Percentiles rank a stretch among this genome's conserved stretches.
These are phyloP conservation scores for Mycena chlorophos DNA, from an alignment of 768 basidiomycete species.

Conservation along the genomic window DNA sequence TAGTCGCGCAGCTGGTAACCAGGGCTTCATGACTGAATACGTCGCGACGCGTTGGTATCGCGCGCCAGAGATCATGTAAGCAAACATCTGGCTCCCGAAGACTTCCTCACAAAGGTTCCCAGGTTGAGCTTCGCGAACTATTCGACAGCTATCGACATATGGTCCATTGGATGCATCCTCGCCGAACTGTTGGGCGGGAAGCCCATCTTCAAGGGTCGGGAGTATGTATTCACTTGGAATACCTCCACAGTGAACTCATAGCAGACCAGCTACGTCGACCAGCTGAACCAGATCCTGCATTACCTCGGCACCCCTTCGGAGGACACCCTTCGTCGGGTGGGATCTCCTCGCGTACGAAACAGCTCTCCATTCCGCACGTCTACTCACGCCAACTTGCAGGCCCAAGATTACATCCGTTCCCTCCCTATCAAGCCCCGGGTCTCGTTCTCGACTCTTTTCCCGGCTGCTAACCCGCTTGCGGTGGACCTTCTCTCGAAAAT, in stretches of 20 bases:
- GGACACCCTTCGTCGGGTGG: constrained; percentile 93
- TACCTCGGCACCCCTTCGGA: constrained; percentile 98
- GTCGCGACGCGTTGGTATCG: constrained; percentile 99
- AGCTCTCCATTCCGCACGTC: not conserved
- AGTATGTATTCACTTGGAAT: constrained; percentile 53
- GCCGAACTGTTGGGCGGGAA: constrained; percentile 92
- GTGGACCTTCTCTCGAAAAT: constrained; percentile 91
- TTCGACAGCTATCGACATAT: constrained; percentile 92
- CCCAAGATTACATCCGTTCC: constrained; percentile 97
- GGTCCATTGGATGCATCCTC: constrained; percentile 95
- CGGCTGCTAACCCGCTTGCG: constrained; percentile 89
- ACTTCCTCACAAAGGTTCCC: not conserved
- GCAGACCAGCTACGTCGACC: constrained; percentile 83
- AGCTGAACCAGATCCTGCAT: constrained; percentile 96
- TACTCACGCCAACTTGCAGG: constrained; percentile 44
- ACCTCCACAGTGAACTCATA: constrained; percentile 11
- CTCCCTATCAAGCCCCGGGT: constrained; percentile 96
- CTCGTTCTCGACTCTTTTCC: constrained; percentile 88
- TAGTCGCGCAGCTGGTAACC: constrained; percentile 72
- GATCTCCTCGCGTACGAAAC: constrained; percentile 79
- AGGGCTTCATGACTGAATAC: constrained; percentile 99
- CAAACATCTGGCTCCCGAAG: constrained; percentile 46
- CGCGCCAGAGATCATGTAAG: constrained; percentile 99
- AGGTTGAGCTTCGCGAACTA: constrained; percentile 28
- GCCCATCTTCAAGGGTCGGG: constrained; percentile 95